Evolutionary conservation across 176 grass and related monocot genomes (phyloP).

Genomic region (Aegilops sharonensis): DNA sequence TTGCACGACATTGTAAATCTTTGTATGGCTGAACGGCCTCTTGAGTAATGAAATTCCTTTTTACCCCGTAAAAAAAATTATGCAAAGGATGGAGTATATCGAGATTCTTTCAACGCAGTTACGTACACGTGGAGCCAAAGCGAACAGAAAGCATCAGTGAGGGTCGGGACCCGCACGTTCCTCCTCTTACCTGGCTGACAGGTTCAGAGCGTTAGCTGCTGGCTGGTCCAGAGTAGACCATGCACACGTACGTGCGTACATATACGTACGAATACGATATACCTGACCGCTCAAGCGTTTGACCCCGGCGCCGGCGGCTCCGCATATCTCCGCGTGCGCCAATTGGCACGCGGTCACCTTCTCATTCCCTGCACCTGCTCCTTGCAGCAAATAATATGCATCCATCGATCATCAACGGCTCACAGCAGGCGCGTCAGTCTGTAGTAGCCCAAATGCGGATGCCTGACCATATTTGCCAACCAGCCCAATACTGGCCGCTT

Average conservation of each 20-base stretch:
- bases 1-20: no score
- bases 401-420: neutral
- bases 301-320: neutral
- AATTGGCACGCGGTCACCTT: neutral
- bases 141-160: neutral
- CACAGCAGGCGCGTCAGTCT: neutral
- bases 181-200: neutral
- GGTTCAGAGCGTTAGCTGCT: neutral
- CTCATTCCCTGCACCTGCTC: neutral
- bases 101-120: no score
- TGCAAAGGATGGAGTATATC: neutral
- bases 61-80: neutral
- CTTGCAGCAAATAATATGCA: neutral
- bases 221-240: neutral
- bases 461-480: neutral
- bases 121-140: neutral
- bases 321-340: neutral
- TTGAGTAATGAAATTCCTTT: no score
- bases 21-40: no score
- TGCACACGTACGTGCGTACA: neutral
- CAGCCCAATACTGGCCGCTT: neutral
- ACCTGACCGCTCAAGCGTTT: neutral
- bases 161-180: neutral
- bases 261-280: neutral
- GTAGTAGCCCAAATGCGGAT: neutral